Percentiles rank a stretch among this genome's conserved stretches.
phyloP scores from a whole-genome alignment of 2,329 filamentous ascomycete genomes.

The Fusarium anthophilum region DNA sequence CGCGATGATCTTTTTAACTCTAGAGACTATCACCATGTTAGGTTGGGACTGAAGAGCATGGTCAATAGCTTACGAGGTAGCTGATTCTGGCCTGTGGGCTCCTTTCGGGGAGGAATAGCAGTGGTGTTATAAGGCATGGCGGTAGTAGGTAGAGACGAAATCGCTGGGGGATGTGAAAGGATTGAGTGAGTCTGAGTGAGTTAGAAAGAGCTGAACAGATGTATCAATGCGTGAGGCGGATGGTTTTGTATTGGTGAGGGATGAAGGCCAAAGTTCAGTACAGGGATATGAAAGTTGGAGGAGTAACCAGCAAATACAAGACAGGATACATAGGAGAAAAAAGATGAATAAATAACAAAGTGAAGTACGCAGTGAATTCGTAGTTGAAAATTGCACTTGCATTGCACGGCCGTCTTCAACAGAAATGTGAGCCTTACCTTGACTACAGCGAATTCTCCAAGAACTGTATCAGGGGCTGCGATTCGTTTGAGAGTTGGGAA shows the following conservation, averaged over 20 bases:
- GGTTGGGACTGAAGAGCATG: conserved; percentile 9
- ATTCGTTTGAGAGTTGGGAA: neutral
- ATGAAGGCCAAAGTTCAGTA: neutral
- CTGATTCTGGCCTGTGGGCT: conserved; percentile 84
- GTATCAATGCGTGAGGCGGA: neutral
- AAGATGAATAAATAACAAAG: neutral
- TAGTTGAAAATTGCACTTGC: neutral
- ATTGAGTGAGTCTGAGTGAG: neutral
- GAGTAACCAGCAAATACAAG: neutral
- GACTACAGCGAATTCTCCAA: neutral
- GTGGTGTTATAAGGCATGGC: conserved; percentile 91
- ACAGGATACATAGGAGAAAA: neutral
- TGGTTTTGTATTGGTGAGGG: neutral
- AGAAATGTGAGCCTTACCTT: conserved; percentile 14
- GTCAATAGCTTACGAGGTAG: conserved; percentile 76
- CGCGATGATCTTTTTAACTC: conserved; percentile 94
- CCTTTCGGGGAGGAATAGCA: conserved; percentile 80
- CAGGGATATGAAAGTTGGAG: neutral
- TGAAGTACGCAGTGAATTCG: neutral
- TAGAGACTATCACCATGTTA: conserved; percentile 70
- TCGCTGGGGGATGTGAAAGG: neutral
- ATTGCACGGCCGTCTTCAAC: neutral
- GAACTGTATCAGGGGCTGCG: neutral
- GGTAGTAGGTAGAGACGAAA: neutral
- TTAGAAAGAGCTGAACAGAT: neutral